phyloP scores from a whole-genome alignment of 805 yeast genomes.

The Brettanomyces naardenensis region DNA sequence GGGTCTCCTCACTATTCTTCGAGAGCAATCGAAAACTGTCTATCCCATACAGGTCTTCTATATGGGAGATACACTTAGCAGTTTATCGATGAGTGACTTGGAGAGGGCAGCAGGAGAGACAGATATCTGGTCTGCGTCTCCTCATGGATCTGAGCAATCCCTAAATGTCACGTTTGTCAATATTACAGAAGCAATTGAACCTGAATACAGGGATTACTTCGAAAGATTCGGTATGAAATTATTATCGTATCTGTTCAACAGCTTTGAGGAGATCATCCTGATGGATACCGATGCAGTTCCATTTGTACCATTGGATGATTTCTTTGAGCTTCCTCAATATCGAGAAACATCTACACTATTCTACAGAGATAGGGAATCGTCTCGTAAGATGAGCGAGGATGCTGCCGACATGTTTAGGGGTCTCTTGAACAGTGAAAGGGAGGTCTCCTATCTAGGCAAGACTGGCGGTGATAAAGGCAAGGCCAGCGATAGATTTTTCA shows the following conservation, averaged over 20 bases:
- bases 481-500: slow-evolving; percentile 33
- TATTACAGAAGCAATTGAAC: slow-evolving; percentile 21
- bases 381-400: background rate
- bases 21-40: slow-evolving; percentile 37
- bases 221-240: slow-evolving; percentile 35
- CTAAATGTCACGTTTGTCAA: slow-evolving; percentile 27
- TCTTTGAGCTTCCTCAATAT: slow-evolving; percentile 31
- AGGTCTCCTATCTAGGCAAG: background rate
- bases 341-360: slow-evolving; percentile 32
- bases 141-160: slow-evolving; percentile 13
- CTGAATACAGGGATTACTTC: slow-evolving; percentile 19
- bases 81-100: slow-evolving; percentile 24
- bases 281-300: slow-evolving; percentile 46
- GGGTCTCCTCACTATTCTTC: slow-evolving; percentile 39
- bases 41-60: slow-evolving; percentile 43
- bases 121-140: too few species aligned
- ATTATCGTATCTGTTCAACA: slow-evolving; percentile 48
- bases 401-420: background rate
- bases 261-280: slow-evolving; percentile 47
- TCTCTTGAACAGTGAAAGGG: background rate
- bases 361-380: slow-evolving; percentile 41
- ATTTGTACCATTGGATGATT: slow-evolving; percentile 28
- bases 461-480: slow-evolving; percentile 14
- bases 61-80: slow-evolving; percentile 26
- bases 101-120: slow-evolving; percentile 28